Percentiles rank a stretch among this genome's conserved stretches.
These are phyloP conservation scores for Klebsormidium nitens DNA, from an alignment of 139 green algal species.

Conservation along the genomic window DNA sequence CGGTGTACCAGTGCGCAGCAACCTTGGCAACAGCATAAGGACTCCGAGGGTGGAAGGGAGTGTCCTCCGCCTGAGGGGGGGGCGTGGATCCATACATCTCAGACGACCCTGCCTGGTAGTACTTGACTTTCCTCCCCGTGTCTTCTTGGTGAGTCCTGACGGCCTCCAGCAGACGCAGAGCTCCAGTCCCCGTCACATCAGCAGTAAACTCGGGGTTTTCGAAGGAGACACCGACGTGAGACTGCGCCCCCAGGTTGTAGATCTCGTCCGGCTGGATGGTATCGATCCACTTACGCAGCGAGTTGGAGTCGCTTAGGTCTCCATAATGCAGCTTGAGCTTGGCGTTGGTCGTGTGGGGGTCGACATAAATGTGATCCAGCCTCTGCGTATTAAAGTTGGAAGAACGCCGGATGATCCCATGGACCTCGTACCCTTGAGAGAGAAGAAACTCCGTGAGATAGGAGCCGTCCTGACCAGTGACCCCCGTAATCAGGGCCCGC, in stretches of 20 bases:
- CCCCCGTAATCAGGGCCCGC: constrained; percentile 59
- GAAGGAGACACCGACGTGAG: constrained; percentile 69
- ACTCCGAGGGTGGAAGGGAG: constrained; percentile 67
- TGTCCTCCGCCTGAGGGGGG: constrained; percentile 60
- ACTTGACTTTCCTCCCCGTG: constrained; percentile 29
- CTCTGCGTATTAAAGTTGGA: constrained; percentile 57
- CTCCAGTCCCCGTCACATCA: constrained; percentile 47
- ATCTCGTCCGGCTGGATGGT: constrained; percentile 57
- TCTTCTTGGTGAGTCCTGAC: constrained; percentile 48
- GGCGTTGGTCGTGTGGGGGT: constrained; percentile 23
- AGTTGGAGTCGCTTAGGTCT: constrained; percentile 54
- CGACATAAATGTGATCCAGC: constrained; percentile 53
- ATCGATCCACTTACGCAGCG: constrained; percentile 39
- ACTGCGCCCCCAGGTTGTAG: constrained; percentile 75
- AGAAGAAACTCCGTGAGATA: constrained; percentile 72
- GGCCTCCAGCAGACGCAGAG: constrained; percentile 63
- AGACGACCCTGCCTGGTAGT: constrained; percentile 74
- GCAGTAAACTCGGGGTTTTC: constrained; percentile 67
- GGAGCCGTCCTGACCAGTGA: constrained; percentile 63
- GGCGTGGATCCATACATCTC: constrained; percentile 73
- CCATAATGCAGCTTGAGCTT: constrained; percentile 52
- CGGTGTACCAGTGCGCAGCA: constrained; percentile 62
- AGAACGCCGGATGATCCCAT: constrained; percentile 57
- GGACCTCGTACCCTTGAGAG: constrained; percentile 60
- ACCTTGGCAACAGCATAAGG: constrained; percentile 75